Evolutionary conservation across 1,284 basidiomycete genomes (phyloP).

Genomic region (Cutaneotrichosporon mucoides): DNA sequence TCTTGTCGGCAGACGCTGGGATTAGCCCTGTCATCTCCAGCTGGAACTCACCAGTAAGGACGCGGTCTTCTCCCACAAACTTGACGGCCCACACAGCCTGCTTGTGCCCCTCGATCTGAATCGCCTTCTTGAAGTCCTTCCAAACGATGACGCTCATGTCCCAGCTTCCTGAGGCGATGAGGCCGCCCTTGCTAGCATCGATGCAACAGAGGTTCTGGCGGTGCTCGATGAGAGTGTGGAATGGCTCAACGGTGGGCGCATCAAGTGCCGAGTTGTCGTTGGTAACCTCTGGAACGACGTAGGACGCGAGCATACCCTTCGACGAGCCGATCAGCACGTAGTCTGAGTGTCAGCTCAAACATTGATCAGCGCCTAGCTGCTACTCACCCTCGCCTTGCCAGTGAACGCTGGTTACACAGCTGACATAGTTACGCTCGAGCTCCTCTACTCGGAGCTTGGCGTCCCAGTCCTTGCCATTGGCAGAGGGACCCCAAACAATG

Average conservation of each 20-base stretch:
- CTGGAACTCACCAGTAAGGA: slow-evolving; percentile 66
- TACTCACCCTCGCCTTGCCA: slow-evolving; percentile 38
- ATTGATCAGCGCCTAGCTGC: background rate
- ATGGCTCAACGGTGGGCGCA: slow-evolving; percentile 61
- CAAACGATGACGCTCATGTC: slow-evolving; percentile 96
- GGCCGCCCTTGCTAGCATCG: slow-evolving; percentile 63
- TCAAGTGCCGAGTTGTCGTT: slow-evolving; percentile 52
- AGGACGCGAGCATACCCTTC: slow-evolving; percentile 77
- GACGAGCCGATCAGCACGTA: slow-evolving; percentile 79
- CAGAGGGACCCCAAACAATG: slow-evolving; percentile 70
- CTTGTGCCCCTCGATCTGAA: slow-evolving; percentile 78
- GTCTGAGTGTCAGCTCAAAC: slow-evolving; percentile 53
- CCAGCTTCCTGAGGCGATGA: slow-evolving; percentile 94
- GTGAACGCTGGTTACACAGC: slow-evolving; percentile 39
- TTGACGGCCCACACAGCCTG: slow-evolving; percentile 94
- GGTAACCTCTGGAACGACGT: slow-evolving; percentile 44
- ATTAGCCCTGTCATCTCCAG: background rate
- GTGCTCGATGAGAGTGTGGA: slow-evolving; percentile 81
- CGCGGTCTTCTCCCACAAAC: slow-evolving; percentile 71
- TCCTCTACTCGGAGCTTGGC: slow-evolving; percentile 77
- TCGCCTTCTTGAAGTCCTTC: slow-evolving; percentile 69
- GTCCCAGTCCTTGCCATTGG: slow-evolving; percentile 58
- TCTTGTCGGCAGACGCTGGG: slow-evolving; percentile 88
- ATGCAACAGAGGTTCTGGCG: slow-evolving; percentile 86
- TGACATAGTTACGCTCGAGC: slow-evolving; percentile 64